Evolutionary conservation across 208 protist genomes (phyloP).

Genomic region (Trypanosoma conorhini): DNA sequence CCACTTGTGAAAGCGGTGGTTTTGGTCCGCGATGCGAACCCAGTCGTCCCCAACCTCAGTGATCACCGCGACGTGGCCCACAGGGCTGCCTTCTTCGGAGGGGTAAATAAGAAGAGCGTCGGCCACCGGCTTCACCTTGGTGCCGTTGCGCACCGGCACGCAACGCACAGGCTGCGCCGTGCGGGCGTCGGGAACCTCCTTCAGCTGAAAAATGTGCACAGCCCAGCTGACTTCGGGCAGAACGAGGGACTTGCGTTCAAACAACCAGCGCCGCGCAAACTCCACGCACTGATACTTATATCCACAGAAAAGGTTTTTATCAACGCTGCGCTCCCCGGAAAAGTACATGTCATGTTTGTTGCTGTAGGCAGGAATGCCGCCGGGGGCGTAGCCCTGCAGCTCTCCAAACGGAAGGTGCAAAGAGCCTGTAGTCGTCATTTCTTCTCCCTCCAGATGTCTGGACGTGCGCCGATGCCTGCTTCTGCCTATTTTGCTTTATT

Average conservation of each 20-base stretch:
- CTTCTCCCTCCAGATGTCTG: not conserved
- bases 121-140: conserved; percentile 53
- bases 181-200: conserved; percentile 57
- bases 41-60: conserved; percentile 86
- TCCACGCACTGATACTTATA: conserved; percentile 93
- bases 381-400: conserved; percentile 74
- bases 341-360: conserved; percentile 89
- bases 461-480: not conserved
- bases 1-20: conserved; percentile 88
- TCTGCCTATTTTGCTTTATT: not conserved
- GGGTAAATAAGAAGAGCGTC: conserved; percentile 84
- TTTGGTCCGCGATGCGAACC: conserved; percentile 85
- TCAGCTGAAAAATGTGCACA: conserved; percentile 75
- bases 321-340: conserved; percentile 81
- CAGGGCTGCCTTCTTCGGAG: conserved; percentile 40
- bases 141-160: conserved; percentile 56
- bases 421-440: not conserved
- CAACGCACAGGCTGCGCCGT: conserved; percentile 57
- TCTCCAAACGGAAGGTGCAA: conserved; percentile 54
- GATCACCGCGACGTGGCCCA: conserved; percentile 83
- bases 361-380: conserved; percentile 85
- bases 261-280: conserved; percentile 86
- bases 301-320: conserved; percentile 75
- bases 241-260: conserved; percentile 74
- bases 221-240: conserved; percentile 85